These are phyloP conservation scores for Penicillium canescens DNA, from an alignment of 495 filamentous ascomycete species.

Conservation along the genomic window DNA sequence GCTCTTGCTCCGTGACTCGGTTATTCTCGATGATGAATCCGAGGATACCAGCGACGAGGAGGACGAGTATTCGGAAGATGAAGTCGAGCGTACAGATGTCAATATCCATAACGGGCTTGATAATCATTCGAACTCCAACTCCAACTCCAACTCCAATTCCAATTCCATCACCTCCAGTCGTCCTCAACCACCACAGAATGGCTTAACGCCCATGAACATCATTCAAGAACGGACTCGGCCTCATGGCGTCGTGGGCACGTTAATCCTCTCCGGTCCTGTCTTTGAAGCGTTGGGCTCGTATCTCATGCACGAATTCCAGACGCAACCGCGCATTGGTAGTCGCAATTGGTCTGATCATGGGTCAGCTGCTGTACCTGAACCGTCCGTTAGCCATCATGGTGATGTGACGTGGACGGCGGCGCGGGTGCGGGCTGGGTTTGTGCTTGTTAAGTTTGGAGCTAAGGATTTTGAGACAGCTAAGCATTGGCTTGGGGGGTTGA, in stretches of 20 bases:
- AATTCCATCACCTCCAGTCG: neutral
- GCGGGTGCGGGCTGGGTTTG: conserved; percentile 71
- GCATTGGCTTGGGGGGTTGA: conserved; percentile 57
- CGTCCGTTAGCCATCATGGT: conserved; percentile 45
- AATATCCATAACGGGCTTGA: conserved; percentile 10
- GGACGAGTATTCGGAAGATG: conserved; percentile 39
- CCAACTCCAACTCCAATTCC: neutral
- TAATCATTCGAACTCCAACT: conserved; percentile 7
- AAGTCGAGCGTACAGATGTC: conserved; percentile 1
- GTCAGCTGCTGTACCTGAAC: conserved; percentile 30
- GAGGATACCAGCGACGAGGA: conserved; percentile 21
- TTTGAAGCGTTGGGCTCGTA: conserved; percentile 65
- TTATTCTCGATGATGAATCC: conserved; percentile 65
- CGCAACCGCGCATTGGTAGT: conserved; percentile 79
- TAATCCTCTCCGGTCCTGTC: conserved; percentile 76
- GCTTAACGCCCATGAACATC: conserved; percentile 27
- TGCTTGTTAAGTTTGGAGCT: conserved; percentile 83
- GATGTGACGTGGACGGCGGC: conserved; percentile 85
- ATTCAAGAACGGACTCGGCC: conserved; percentile 44
- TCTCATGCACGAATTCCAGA: conserved; percentile 73
- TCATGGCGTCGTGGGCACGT: conserved; percentile 72
- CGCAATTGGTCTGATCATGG: conserved; percentile 64
- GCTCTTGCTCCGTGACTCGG: conserved; percentile 77
- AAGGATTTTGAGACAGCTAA: conserved; percentile 61
- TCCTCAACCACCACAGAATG: conserved; percentile 17